Percentiles rank a stretch among this genome's conserved stretches.
Evolutionary conservation across 1,139 yeast genomes (phyloP).

Genomic region (Nakaseomyces uthaithaninus): DNA sequence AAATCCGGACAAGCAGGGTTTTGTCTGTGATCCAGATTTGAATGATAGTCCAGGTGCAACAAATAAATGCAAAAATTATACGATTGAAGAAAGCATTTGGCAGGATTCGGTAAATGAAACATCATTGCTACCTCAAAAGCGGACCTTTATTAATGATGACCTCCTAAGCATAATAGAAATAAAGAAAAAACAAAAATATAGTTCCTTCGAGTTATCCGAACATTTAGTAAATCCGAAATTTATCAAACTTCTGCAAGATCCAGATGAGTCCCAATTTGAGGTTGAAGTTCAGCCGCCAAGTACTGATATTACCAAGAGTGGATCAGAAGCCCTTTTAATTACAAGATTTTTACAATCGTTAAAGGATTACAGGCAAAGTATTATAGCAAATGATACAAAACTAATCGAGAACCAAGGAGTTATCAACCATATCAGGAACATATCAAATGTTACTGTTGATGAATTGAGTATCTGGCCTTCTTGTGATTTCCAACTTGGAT

Average conservation of each 20-base stretch:
- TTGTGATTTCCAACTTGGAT: constrained; percentile 19
- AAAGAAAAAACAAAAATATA: constrained; percentile 7
- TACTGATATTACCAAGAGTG: neutral
- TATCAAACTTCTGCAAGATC: constrained; percentile 1
- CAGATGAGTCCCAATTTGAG: neutral
- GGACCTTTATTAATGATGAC: constrained; percentile 22
- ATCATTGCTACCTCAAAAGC: constrained; percentile 18
- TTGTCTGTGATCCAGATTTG: neutral
- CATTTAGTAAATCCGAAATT: neutral
- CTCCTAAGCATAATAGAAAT: constrained; percentile 14
- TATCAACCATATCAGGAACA: constrained; percentile 13
- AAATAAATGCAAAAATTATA: neutral
- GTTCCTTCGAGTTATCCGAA: neutral
- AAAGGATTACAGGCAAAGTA: neutral
- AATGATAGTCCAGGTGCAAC: neutral
- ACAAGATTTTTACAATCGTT: neutral
- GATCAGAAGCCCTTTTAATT: neutral
- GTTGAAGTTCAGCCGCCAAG: neutral
- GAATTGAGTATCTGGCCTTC: neutral
- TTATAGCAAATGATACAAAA: constrained; percentile 14
- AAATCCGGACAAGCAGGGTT: neutral
- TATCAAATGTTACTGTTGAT: constrained; percentile 1
- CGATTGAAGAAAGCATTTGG: neutral
- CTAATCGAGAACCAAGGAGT: constrained; percentile 6
- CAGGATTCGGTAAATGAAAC: constrained; percentile 8